Percentiles rank a stretch among this genome's conserved stretches.
phyloP scores from a whole-genome alignment of 2,329 filamentous ascomycete genomes.

The Ploettnerulaceae sp. region DNA sequence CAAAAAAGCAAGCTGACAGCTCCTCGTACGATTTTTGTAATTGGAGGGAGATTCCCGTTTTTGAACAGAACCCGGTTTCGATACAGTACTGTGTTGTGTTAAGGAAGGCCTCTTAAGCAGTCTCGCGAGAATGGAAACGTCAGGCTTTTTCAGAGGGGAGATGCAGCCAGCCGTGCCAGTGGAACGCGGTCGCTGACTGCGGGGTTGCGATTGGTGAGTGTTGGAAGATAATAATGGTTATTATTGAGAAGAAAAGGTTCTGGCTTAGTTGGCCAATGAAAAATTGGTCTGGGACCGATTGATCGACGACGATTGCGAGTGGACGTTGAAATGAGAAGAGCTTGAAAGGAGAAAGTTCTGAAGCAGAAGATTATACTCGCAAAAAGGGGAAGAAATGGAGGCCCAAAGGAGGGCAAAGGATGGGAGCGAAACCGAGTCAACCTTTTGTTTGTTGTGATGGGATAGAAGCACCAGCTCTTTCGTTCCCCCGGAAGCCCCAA shows the following conservation, averaged over 20 bases:
- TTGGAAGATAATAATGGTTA: neutral
- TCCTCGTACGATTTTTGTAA: neutral
- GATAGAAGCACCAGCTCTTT: no score
- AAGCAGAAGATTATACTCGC: neutral
- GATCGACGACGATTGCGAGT: no score
- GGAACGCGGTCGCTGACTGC: neutral
- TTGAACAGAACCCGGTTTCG: neutral
- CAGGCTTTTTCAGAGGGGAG: neutral
- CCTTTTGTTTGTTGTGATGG: constrained; percentile 6
- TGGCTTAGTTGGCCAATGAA: neutral
- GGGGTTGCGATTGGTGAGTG: neutral
- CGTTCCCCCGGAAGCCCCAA: no score
- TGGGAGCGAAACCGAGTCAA: neutral
- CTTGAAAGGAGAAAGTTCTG: neutral
- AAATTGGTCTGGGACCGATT: neutral
- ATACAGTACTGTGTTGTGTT: neutral
- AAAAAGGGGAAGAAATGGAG: neutral
- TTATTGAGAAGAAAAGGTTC: no score
- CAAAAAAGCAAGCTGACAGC: neutral
- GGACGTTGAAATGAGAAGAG: neutral
- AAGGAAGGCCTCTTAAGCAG: constrained; percentile 3
- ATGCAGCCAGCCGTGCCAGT: neutral
- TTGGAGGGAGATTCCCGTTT: neutral
- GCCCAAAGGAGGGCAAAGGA: neutral
- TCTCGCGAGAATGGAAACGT: constrained; percentile 1